Conservation (phyloP, 768 basidiomycete species). For the Lactarius trivialis region DNA sequence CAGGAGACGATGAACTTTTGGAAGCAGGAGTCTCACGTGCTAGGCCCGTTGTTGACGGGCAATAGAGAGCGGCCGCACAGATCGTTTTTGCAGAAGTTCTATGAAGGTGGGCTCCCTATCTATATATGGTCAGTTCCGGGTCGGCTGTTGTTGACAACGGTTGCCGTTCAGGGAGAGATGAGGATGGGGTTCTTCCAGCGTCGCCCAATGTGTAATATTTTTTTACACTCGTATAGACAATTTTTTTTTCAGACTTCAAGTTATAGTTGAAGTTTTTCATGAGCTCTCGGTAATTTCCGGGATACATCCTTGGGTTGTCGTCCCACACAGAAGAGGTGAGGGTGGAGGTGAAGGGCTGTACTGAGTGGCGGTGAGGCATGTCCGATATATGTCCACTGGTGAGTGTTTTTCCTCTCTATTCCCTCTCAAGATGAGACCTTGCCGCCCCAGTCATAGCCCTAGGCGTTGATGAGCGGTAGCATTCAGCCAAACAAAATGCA, state of each 20-base stretch:
- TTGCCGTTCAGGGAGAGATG: conserved; percentile 55
- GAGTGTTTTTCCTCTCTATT: not conserved
- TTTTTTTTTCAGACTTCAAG: conserved; percentile 15
- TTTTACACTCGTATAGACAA: conserved; percentile 11
- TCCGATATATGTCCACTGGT: not conserved
- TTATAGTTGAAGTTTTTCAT: not conserved
- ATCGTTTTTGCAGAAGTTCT: conserved; percentile 80
- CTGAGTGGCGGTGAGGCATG: not conserved
- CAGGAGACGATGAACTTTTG: conserved; percentile 95
- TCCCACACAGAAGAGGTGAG: not conserved
- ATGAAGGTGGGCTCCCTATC: conserved; percentile 52
- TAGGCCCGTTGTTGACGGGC: conserved; percentile 55
- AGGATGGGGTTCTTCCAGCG: conserved; percentile 59
- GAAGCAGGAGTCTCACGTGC: conserved; percentile 81
- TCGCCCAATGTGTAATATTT: conserved; percentile 21
- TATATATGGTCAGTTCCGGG: not conserved
- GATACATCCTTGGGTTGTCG: not conserved
- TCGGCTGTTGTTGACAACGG: not conserved
- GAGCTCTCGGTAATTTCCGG: not conserved
- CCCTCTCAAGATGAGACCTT: conserved; percentile 17
- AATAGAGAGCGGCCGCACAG: conserved; percentile 41
- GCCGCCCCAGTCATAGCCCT: conserved; percentile 26
- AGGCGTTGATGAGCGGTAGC: conserved; percentile 24
- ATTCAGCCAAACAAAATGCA: conserved; percentile 25
- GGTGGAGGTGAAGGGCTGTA: not conserved